Conservation (phyloP, 1,284 basidiomycete genomes). For the Cryptococcus wingfieldii region DNA sequence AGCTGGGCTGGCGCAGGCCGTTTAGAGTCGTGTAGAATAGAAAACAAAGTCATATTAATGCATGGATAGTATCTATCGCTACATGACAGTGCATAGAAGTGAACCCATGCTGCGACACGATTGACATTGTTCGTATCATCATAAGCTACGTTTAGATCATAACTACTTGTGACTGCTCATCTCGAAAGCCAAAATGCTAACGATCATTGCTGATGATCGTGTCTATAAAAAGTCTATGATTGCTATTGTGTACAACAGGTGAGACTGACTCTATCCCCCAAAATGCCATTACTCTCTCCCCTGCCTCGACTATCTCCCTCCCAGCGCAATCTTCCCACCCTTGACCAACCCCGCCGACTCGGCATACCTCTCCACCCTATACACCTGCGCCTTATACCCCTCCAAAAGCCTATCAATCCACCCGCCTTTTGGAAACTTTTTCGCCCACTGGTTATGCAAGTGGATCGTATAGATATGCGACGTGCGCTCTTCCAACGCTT, state of each 20-base stretch:
- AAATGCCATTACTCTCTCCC: neutral
- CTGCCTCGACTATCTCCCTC: neutral
- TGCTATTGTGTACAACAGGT: neutral
- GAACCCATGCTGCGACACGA: too few relatives aligned
- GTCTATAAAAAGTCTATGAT: neutral
- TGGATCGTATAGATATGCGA: conserved; percentile 76
- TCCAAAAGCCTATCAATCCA: conserved; percentile 74
- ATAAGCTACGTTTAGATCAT: too few relatives aligned
- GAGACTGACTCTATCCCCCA: too few relatives aligned
- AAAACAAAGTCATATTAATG: too few relatives aligned
- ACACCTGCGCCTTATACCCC: conserved; percentile 55
- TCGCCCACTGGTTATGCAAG: conserved; percentile 90
- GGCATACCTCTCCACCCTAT: conserved; percentile 13
- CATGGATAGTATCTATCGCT: too few relatives aligned
- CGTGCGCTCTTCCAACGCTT: conserved; percentile 60
- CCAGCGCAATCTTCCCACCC: conserved; percentile 7
- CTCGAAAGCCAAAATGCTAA: too few relatives aligned
- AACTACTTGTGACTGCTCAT: too few relatives aligned
- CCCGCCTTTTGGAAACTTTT: conserved; percentile 66
- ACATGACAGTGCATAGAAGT: too few relatives aligned
- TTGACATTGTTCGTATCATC: too few relatives aligned
- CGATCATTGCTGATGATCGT: too few relatives aligned
- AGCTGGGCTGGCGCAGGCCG: conserved; percentile 19
- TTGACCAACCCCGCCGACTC: conserved; percentile 2
- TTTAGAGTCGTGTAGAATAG: neutral